These are phyloP conservation scores for Annulohypoxylon moriforme DNA, from an alignment of 495 filamentous ascomycete genomes.

Conservation along the genomic window DNA sequence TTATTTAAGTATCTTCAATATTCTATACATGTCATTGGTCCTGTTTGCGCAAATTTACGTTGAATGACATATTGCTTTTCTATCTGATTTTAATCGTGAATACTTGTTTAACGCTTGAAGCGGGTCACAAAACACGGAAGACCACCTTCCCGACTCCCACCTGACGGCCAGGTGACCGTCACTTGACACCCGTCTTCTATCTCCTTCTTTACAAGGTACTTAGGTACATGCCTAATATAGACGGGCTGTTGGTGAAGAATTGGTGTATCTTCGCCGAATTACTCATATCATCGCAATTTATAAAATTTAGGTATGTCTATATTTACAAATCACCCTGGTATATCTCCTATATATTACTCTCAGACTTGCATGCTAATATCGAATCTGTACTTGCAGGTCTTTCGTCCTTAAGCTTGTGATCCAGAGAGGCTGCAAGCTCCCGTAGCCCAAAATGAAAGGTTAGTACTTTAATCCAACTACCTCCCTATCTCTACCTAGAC, in stretches of 20 bases:
- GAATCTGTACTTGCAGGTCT: neutral
- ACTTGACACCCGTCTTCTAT: neutral
- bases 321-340: too few species aligned
- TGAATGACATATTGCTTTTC: neutral
- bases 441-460: slow-evolving; percentile 38
- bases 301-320: neutral
- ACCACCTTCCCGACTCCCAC: neutral
- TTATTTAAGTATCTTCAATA: neutral
- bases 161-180: slow-evolving; percentile 4
- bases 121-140: slow-evolving; percentile 5
- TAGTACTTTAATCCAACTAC: slow-evolving; percentile 8
- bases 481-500: neutral
- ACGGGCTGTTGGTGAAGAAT: neutral
- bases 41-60: neutral
- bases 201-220: neutral
- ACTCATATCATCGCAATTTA: neutral
- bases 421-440: neutral
- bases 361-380: neutral
- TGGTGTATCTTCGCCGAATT: neutral
- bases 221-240: neutral
- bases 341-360: neutral
- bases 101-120: neutral
- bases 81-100: neutral
- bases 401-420: neutral
- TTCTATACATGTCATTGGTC: neutral